Base-by-base conservation (phyloP, 495 filamentous ascomycete genomes). In the Aspergillus nidulans region DNA sequence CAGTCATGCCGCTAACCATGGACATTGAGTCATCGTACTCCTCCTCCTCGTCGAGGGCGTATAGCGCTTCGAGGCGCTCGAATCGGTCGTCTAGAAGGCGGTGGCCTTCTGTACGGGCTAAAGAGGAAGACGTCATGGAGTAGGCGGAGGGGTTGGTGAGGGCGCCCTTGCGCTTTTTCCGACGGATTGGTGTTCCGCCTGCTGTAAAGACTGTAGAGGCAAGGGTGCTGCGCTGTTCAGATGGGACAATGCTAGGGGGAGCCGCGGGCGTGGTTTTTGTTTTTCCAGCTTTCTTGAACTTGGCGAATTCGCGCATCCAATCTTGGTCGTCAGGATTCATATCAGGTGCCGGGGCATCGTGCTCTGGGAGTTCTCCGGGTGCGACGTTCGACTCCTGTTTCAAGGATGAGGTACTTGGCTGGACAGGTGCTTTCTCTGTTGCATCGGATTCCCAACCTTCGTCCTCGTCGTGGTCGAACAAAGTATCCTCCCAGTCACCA, bases 61-160 rank as follows among this genome's bases (percentile, higher is more conserved):
- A 96, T 52, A 87, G 74, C 60, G 89, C 86, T 67, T 96, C 90
- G 25, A 96, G 80, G 74, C 85, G 87, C 61, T 97, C 94, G 65
- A 97, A 99, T 13, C 94, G 84, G 40, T 85, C 85, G 67, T 99
- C 95, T 18, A 97, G 77, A 10, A 91, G 80, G 5, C 85, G 84
- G 34, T 91, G 79, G n/a, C 90, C 90, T 57, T 96, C 94, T 1
- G 92, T 97, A 39, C 95, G 83, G 19, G 86, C 82, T 6, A 97
- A 76, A 0, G 91, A 86, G 0, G 94, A 96, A 6, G 89, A 95
- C 0, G 87, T 91, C 95, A 97, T 99, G n/a, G 91, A 96, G 74
- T 96, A 97, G 15, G 81, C 80, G 6, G 92, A 92, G 1, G 87
- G 89, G 62, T 87, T 89, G 19, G 94, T 97, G 67, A 94, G 67